Conservation (phyloP, 345 rosid genomes). For the Triadica sebifera region DNA sequence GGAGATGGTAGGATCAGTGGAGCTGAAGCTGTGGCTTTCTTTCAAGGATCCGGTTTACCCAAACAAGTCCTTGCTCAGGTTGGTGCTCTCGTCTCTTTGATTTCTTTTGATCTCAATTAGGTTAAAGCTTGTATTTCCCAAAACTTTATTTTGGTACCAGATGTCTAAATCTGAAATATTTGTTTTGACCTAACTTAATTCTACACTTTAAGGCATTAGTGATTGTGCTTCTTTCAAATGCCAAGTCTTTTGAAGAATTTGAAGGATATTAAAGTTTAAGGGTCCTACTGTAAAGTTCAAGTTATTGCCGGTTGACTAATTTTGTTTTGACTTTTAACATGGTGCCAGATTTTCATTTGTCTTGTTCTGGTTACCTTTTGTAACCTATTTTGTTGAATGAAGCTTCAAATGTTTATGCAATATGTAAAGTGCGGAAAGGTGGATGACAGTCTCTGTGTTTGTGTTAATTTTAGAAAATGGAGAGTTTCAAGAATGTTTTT, state of each 20-base stretch:
- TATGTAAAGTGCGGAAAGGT: neutral
- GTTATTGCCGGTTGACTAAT: neutral
- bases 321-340: neutral
- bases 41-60: conserved; percentile 86
- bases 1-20: conserved; percentile 94
- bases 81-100: neutral
- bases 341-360: neutral
- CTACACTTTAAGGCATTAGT: neutral
- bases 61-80: conserved; percentile 94
- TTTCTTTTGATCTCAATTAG: neutral
- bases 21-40: conserved; percentile 83
- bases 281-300: neutral
- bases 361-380: neutral
- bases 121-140: neutral
- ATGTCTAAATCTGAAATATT: neutral
- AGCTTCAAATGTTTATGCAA: neutral
- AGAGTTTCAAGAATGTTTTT: neutral
- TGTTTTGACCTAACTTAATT: neutral
- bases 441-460: neutral
- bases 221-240: neutral
- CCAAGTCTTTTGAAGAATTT: neutral
- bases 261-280: no score
- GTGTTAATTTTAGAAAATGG: neutral
- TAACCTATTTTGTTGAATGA: neutral
- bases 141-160: neutral